Percentiles rank a stretch among this genome's conserved stretches.
Evolutionary conservation across 2,329 filamentous ascomycete genomes (phyloP).

Genomic region (Xylaria sp.): DNA sequence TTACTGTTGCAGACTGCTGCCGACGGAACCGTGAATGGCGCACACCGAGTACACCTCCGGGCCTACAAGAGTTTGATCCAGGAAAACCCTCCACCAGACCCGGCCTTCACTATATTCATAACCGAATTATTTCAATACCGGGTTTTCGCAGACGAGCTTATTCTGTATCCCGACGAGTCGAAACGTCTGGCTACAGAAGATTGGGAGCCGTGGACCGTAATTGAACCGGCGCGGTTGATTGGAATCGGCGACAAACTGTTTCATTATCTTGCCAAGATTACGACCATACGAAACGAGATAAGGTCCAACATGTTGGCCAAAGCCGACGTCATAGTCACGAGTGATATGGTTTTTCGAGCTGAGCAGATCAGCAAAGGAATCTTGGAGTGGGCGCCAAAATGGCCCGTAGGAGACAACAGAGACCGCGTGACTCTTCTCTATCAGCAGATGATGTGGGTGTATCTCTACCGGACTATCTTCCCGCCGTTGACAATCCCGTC

Average conservation of each 20-base stretch:
- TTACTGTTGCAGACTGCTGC: conserved; percentile 63
- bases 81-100: conserved; percentile 64
- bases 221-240: conserved; percentile 65
- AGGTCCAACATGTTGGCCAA: conserved; percentile 67
- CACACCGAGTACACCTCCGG: conserved; percentile 80
- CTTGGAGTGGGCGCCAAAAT: conserved; percentile 72
- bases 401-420: conserved; percentile 62
- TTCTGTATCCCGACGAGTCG: conserved; percentile 53
- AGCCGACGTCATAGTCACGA: conserved; percentile 73
- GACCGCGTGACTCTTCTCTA: conserved; percentile 63
- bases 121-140: conserved; percentile 89
- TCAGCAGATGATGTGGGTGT: conserved; percentile 71
- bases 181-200: conserved; percentile 50
- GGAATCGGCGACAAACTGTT: conserved; percentile 86
- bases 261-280: conserved; percentile 78
- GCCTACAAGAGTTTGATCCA: conserved; percentile 76
- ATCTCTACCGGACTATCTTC: conserved; percentile 66
- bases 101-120: conserved; percentile 67
- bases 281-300: conserved; percentile 75
- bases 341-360: conserved; percentile 72
- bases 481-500: conserved; percentile 49
- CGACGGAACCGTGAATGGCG: conserved; percentile 63
- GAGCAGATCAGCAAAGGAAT: conserved; percentile 78
- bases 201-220: conserved; percentile 49
- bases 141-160: conserved; percentile 67